phyloP scores from a whole-genome alignment of 305 asterid genomes.

The Fraxinus latifolia region DNA sequence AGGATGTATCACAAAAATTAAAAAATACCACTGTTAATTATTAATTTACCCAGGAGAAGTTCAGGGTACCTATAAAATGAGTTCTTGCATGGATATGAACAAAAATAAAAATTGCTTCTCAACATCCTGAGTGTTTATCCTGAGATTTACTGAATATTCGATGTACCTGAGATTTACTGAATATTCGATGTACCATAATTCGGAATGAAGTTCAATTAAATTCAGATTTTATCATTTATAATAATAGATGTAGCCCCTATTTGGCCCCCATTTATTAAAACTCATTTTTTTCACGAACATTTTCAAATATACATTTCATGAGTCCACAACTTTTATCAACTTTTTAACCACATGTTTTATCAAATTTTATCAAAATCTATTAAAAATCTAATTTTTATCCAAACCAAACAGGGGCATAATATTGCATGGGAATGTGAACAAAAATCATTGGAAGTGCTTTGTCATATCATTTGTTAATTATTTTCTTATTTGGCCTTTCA shows the following conservation, averaged over 20 bases:
- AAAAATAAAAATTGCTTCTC: not conserved
- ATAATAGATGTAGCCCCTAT: not conserved
- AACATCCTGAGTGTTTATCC: not conserved
- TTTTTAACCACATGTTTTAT: not conserved
- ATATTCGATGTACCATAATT: not conserved
- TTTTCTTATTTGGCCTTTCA: not conserved
- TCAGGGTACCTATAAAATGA: not conserved
- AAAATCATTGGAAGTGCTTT: not conserved
- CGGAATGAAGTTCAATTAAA: not conserved
- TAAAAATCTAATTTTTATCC: not conserved
- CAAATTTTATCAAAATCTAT: not conserved
- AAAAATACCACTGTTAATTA: not conserved
- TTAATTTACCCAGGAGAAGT: not conserved
- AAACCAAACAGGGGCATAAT: not conserved
- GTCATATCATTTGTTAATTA: not conserved
- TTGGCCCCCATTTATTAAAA: not conserved
- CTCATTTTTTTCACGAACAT: not conserved
- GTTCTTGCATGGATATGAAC: not conserved
- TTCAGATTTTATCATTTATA: not conserved
- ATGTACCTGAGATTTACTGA: not conserved
- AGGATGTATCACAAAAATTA: constrained; percentile 1
- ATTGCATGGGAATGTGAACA: not conserved
- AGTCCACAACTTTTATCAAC: not conserved
- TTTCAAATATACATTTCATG: not conserved
- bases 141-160: not conserved